Conservation (phyloP, 2,329 filamentous ascomycete genomes). For the Claviceps paspali region DNA sequence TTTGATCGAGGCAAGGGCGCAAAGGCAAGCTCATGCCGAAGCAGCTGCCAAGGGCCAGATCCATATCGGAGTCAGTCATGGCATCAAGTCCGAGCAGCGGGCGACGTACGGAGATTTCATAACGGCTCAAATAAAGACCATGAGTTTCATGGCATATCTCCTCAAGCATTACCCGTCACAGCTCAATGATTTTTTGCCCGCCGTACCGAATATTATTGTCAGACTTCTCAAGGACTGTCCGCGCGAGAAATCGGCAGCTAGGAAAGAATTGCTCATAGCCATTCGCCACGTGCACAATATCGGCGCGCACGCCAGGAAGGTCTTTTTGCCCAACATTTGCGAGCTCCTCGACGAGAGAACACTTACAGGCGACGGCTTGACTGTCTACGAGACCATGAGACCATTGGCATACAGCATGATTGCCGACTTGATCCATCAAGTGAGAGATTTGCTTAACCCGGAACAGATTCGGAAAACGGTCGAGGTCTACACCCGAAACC, state of each 20-base stretch:
- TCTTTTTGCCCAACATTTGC: constrained; percentile 88
- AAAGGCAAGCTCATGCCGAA: constrained; percentile 80
- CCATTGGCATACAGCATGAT: constrained; percentile 97
- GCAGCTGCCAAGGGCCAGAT: constrained; percentile 65
- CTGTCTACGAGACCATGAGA: constrained; percentile 91
- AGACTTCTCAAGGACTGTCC: constrained; percentile 86
- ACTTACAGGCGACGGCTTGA: constrained; percentile 86
- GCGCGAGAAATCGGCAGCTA: constrained; percentile 78
- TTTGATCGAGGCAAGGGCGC: constrained; percentile 76
- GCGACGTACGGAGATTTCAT: constrained; percentile 95
- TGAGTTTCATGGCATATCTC: constrained; percentile 94
- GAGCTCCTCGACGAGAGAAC: constrained; percentile 89
- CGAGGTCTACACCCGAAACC: constrained; percentile 89
- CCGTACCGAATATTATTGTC: constrained; percentile 78
- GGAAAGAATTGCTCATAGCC: constrained; percentile 90
- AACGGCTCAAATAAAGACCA: constrained; percentile 95
- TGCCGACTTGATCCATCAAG: constrained; percentile 92
- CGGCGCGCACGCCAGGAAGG: constrained; percentile 89
- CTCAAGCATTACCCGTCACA: constrained; percentile 78
- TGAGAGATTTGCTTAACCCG: constrained; percentile 73
- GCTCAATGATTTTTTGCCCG: constrained; percentile 72
- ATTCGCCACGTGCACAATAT: constrained; percentile 99
- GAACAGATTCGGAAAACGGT: constrained; percentile 93
- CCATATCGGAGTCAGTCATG: constrained; percentile 83
- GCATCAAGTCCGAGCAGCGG: constrained; percentile 63